These are phyloP conservation scores for Kregervanrija pseudodelftensis DNA, from an alignment of 805 yeast genomes.

Conservation along the genomic window DNA sequence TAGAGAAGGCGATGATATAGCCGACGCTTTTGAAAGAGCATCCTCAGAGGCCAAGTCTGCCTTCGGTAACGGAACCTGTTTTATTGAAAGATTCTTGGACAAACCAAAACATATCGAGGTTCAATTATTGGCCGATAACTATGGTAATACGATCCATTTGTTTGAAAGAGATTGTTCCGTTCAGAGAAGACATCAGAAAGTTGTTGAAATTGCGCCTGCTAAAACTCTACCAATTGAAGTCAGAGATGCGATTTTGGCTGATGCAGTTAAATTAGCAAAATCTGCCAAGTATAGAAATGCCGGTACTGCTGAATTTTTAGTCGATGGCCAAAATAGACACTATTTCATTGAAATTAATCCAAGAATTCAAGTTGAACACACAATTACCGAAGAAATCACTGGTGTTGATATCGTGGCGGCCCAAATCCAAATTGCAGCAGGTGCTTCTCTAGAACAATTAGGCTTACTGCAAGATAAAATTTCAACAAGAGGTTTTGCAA, in stretches of 20 bases:
- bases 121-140: constrained; percentile 86
- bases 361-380: constrained; percentile 96
- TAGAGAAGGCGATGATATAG: constrained; percentile 88
- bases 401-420: constrained; percentile 98
- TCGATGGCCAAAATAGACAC: constrained; percentile 88
- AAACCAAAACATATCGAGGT: constrained; percentile 98
- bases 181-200: constrained; percentile 98
- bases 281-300: constrained; percentile 91
- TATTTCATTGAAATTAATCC: constrained; percentile 98
- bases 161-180: constrained; percentile 99
- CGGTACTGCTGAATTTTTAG: constrained; percentile 97
- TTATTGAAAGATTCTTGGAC: constrained; percentile 91
- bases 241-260: constrained; percentile 87
- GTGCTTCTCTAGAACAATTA: constrained; percentile 86
- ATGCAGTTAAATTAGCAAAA: constrained; percentile 88
- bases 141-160: constrained; percentile 91
- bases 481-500: constrained; percentile 95
- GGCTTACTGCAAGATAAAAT: constrained; percentile 92
- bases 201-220: constrained; percentile 97
- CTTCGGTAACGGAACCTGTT: constrained; percentile 98
- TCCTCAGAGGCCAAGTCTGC: constrained; percentile 90
- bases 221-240: constrained; percentile 75
- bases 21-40: constrained; percentile 89
- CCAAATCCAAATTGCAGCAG: constrained; percentile 97
- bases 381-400: constrained; percentile 97